Conservation (phyloP, 768 basidiomycete species). For the Rhizopogon roseolus region DNA sequence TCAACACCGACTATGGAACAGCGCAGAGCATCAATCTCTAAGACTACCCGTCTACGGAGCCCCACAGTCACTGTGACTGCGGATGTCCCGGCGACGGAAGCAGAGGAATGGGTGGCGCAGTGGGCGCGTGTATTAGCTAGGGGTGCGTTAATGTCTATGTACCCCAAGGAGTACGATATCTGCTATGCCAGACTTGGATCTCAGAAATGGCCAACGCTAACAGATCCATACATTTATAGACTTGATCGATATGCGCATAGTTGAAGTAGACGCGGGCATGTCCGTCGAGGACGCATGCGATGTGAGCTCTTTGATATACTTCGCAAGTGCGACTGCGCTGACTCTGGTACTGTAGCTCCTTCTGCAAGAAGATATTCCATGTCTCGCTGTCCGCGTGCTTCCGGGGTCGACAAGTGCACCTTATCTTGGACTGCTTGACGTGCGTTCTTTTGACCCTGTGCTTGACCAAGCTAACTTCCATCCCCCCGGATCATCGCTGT, state of each 20-base stretch:
- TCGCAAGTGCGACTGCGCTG: background rate
- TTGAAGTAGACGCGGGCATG: conserved; percentile 62
- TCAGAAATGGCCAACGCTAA: background rate
- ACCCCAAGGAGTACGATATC: background rate
- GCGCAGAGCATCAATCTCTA: conserved; percentile 16
- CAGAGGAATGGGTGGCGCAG: conserved; percentile 49
- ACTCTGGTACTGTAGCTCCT: conserved; percentile 40
- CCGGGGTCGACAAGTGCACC: conserved; percentile 18
- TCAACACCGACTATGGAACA: conserved; percentile 3
- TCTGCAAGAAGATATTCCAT: conserved; percentile 55
- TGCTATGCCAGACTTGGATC: background rate
- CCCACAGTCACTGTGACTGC: conserved; percentile 12
- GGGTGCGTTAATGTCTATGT: conserved; percentile 36
- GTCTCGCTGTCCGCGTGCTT: conserved; percentile 54
- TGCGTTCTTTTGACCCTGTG: conserved; percentile 27
- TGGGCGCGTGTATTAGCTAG: conserved; percentile 55
- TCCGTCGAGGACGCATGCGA: conserved; percentile 83
- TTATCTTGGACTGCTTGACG: conserved; percentile 70
- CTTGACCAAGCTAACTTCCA: background rate
- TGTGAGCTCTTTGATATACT: conserved; percentile 33
- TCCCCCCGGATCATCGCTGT: background rate
- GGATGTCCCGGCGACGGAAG: conserved; percentile 21
- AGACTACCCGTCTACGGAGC: conserved; percentile 7
- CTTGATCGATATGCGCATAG: conserved; percentile 64
- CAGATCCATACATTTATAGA: conserved; percentile 40